Evolutionary conservation across 1,284 basidiomycete species (phyloP), one percentile per base, ranked within the genome.

Genomic region (Leccinum brunneo-olivaceum): DNA sequence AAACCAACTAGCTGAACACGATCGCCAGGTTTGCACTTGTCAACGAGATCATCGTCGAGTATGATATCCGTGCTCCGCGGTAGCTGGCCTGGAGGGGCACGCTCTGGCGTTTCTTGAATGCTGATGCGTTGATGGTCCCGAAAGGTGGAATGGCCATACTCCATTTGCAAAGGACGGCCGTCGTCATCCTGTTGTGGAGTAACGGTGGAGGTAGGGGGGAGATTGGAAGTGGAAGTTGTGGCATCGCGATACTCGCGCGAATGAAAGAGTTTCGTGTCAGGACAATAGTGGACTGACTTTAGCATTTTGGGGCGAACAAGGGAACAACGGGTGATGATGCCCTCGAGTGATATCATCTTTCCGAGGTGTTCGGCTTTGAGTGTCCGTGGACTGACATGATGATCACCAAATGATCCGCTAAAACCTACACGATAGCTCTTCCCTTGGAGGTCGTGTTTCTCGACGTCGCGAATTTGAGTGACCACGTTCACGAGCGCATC

Each of bases 21-120:
- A 65, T 99, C 96, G 39, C 96, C 96, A 3, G 96, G 96, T 65
- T 98, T 98, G 66, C 93, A 97, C 58, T 79, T 84, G 66, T 98
- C 96, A 29, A 98, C 96, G 44, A 98, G 71, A 64, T 99, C 96
- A 57, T 98, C 95, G 53, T 97, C 92, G 55, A 98, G 71, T 33
- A 98, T 91, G 39, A 98, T 86, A 61, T 98, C 96, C 34, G 94
- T 90, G 57, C 91, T 93, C 32, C 96, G 77, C 33, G 96, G 96
- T 34, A 99, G 73, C 66, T 98, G 95, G 21, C 96, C 96, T 16
- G 96, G 87, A 15, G 96, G 96, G 7, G 96, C 94, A 12, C 95
- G 81, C 67, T 99, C 96, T 1, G 96, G 96, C 95, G 98, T 98
- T 63, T 99, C 96, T 67, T 99, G 96, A 50, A 99, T 97, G 60